phyloP scores from a whole-genome alignment of 495 filamentous ascomycete species.

The Astrothelium subdiscretum region DNA sequence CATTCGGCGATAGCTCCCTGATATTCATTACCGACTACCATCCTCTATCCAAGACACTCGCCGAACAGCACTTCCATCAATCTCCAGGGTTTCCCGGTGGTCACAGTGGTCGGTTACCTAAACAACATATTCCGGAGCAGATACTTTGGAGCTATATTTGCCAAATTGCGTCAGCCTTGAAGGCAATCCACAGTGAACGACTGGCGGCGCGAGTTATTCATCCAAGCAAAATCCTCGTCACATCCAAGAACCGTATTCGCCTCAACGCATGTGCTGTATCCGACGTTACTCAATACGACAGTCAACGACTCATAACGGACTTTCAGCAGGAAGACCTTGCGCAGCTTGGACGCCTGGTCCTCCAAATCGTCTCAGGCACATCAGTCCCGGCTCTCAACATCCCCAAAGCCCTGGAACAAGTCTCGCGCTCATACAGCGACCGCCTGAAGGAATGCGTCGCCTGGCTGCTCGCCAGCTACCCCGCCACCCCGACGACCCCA shows the following conservation, averaged over 20 bases:
- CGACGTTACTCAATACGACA: conserved; percentile 74
- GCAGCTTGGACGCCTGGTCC: conserved; percentile 71
- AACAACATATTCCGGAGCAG: conserved; percentile 54
- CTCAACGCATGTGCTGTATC: conserved; percentile 76
- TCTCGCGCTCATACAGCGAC: conserved; percentile 58
- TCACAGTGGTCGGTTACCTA: conserved; percentile 5
- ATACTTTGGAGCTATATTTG: conserved; percentile 85
- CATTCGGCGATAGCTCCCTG: conserved; percentile 88
- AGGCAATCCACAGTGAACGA: conserved; percentile 67
- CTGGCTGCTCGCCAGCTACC: conserved; percentile 54
- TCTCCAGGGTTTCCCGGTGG: background rate
- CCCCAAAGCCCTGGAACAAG: conserved; percentile 55
- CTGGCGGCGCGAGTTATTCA: conserved; percentile 78
- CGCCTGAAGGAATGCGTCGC: conserved; percentile 62
- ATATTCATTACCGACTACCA: conserved; percentile 92
- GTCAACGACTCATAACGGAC: conserved; percentile 51
- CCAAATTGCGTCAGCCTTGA: conserved; percentile 82
- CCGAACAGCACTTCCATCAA: conserved; percentile 63
- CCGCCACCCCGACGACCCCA: conserved; percentile 28
- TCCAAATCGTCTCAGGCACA: conserved; percentile 62
- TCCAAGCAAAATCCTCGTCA: conserved; percentile 73
- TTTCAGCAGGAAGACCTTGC: conserved; percentile 81
- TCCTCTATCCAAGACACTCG: conserved; percentile 78
- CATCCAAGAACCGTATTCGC: conserved; percentile 73
- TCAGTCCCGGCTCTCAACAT: conserved; percentile 43